A percentile compares a stretch with the other conserved stretches of the same genome.
phyloP scores from a whole-genome alignment of 2,329 filamentous ascomycete species.

The Arthrobotrys conoides region DNA sequence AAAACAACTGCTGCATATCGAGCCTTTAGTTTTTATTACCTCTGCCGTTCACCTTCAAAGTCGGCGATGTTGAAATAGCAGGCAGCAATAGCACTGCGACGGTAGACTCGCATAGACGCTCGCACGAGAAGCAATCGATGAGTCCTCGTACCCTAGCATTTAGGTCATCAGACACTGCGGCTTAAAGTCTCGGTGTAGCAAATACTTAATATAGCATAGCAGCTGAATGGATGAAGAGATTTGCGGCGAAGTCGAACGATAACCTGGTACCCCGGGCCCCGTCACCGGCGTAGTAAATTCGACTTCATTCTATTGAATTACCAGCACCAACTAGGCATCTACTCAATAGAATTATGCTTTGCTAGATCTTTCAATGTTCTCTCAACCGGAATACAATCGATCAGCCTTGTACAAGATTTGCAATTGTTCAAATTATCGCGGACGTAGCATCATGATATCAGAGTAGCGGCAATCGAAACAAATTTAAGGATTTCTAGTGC shows the following conservation, averaged over 20 bases:
- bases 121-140: neutral
- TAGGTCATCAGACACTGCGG: neutral
- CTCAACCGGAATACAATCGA: neutral
- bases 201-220: neutral
- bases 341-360: neutral
- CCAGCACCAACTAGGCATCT: neutral
- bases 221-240: too few species aligned
- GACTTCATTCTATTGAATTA: neutral
- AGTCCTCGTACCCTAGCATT: neutral
- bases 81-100: conserved; percentile 5
- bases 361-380: neutral
- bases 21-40: neutral
- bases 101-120: neutral
- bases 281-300: too few species aligned
- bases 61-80: neutral
- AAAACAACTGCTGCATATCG: neutral
- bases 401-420: neutral
- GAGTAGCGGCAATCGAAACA: neutral
- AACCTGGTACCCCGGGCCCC: too few species aligned
- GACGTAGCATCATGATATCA: neutral
- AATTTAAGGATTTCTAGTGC: neutral
- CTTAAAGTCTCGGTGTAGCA: neutral
- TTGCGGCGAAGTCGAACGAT: too few species aligned
- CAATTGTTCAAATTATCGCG: neutral
- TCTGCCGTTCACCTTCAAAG: too few species aligned